Conservation (phyloP, 208 protist species). For the Trypanosoma lewisi region DNA sequence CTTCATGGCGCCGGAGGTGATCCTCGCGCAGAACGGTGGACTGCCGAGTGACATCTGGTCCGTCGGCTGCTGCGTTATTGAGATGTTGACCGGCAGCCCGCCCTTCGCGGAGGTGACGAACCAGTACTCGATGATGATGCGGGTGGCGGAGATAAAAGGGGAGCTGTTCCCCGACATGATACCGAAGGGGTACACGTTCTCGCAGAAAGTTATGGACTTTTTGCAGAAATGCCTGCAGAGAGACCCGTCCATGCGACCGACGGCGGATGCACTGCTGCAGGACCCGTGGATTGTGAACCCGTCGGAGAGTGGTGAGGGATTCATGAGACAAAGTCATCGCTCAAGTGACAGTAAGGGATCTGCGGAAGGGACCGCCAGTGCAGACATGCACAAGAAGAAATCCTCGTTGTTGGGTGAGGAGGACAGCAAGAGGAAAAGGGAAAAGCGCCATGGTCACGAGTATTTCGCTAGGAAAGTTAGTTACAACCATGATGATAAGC, state of each 20-base stretch:
- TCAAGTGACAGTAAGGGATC: background rate
- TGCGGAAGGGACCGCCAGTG: no score
- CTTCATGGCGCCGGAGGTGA: constrained; percentile 91
- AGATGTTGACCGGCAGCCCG: constrained; percentile 82
- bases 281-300: constrained; percentile 62
- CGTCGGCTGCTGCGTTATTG: constrained; percentile 88
- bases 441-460: no score
- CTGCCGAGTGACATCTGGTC: constrained; percentile 86
- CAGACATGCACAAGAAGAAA: background rate
- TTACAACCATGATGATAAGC: no score
- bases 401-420: no score
- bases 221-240: constrained; percentile 56
- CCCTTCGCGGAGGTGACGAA: constrained; percentile 63
- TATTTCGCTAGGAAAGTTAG: no score
- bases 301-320: constrained; percentile 15
- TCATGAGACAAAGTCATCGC: background rate
- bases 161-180: constrained; percentile 61
- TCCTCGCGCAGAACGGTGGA: constrained; percentile 38
- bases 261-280: constrained; percentile 46
- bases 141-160: constrained; percentile 49
- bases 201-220: constrained; percentile 50
- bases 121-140: constrained; percentile 80
- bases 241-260: constrained; percentile 48
- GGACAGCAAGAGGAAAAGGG: no score
- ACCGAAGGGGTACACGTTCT: constrained; percentile 54